These are phyloP conservation scores for Hypsizygus marmoreus DNA, from an alignment of 768 basidiomycete genomes.

Conservation along the genomic window DNA sequence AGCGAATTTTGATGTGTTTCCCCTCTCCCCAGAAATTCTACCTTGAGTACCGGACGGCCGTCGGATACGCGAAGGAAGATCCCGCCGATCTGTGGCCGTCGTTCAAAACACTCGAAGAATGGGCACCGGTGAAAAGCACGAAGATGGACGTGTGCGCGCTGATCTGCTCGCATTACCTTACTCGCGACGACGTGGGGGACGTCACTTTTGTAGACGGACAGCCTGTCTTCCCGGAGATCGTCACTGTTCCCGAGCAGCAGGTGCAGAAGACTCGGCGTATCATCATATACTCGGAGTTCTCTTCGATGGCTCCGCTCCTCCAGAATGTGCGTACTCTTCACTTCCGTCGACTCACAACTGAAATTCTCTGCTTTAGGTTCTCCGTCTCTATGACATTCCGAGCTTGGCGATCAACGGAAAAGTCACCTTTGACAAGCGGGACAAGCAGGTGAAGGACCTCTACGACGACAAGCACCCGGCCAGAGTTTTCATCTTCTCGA, in stretches of 20 bases:
- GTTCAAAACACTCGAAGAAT: conserved; percentile 9
- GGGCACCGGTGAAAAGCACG: conserved; percentile 8
- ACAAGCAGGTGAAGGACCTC: conserved; percentile 15
- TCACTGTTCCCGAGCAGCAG: neutral
- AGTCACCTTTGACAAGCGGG: conserved; percentile 7
- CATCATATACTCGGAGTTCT: conserved; percentile 18
- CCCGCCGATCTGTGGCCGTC: conserved; percentile 1
- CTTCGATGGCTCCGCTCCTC: conserved; percentile 16
- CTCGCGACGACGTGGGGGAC: conserved; percentile 4
- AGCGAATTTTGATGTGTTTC: neutral
- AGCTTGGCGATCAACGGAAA: conserved; percentile 17
- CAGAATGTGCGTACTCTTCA: conserved; percentile 14
- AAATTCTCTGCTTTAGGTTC: neutral
- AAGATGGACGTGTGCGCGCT: conserved; percentile 11
- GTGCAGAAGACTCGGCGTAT: conserved; percentile 1
- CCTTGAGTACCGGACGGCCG: conserved; percentile 8
- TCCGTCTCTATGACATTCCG: conserved; percentile 1
- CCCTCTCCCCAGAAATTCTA: conserved; percentile 16
- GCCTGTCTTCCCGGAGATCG: conserved; percentile 2
- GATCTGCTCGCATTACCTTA: conserved; percentile 5
- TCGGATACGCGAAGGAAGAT: conserved; percentile 8
- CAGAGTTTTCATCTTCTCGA: conserved; percentile 22
- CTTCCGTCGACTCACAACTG: neutral
- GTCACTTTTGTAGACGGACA: conserved; percentile 7
- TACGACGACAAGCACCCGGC: conserved; percentile 1